Percentiles rank a stretch among this genome's conserved stretches.
phyloP scores from a whole-genome alignment of 2,329 filamentous ascomycete genomes.

The Cytospora paraplurivora region DNA sequence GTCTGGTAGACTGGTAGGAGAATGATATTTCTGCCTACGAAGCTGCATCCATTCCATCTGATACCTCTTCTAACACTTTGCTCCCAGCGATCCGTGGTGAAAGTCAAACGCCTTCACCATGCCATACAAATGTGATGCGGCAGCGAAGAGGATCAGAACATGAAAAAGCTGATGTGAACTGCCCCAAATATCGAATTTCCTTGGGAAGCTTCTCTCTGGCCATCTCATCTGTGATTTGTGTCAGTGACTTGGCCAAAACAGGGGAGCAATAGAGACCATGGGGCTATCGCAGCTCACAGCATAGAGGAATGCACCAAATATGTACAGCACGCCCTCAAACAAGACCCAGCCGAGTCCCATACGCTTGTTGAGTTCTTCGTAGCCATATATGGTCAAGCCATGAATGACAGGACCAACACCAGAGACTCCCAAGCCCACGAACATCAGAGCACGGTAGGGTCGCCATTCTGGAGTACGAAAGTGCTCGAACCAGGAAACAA shows the following conservation, averaged over 20 bases:
- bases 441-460: conserved; percentile 85
- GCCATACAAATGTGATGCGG: conserved; percentile 77
- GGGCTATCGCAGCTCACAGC: conserved; percentile 59
- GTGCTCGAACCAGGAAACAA: conserved; percentile 75
- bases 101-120: conserved; percentile 85
- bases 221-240: conserved; percentile 61
- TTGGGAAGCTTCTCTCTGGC: conserved; percentile 79
- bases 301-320: conserved; percentile 83
- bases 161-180: conserved; percentile 98
- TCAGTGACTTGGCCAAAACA: neutral
- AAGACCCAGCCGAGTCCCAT: conserved; percentile 84
- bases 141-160: conserved; percentile 81
- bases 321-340: conserved; percentile 79
- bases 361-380: conserved; percentile 64
- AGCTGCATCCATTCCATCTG: conserved; percentile 5
- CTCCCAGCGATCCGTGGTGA: conserved; percentile 66
- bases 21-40: neutral
- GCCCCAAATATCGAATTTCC: conserved; percentile 85
- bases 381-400: conserved; percentile 68
- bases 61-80: conserved; percentile 45
- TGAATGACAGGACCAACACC: conserved; percentile 83
- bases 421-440: conserved; percentile 82
- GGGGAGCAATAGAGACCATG: too few species aligned
- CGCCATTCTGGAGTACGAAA: conserved; percentile 85
- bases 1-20: neutral